Evolutionary conservation across 2,329 filamentous ascomycete species (phyloP).

Genomic region (Trichophyton simii): DNA sequence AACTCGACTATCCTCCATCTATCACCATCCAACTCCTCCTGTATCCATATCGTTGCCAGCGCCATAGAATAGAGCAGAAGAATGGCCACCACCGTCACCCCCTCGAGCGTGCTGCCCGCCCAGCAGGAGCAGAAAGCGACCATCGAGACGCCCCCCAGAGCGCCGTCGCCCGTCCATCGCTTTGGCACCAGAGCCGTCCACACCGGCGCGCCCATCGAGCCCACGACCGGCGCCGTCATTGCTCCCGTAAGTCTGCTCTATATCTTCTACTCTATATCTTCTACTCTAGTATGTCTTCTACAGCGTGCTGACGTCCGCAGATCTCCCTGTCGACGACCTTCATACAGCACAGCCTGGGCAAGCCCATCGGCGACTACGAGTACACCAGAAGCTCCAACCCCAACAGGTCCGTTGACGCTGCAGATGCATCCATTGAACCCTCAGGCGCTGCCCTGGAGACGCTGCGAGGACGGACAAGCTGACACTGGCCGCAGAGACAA

Average conservation of each 20-base stretch:
- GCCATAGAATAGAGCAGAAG: background rate
- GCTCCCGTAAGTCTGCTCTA: slow-evolving; percentile 45
- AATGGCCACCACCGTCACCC: slow-evolving; percentile 1
- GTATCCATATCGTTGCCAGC: background rate
- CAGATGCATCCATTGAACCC: too few relatives aligned
- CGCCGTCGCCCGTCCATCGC: slow-evolving; percentile 59
- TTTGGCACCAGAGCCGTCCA: slow-evolving; percentile 95
- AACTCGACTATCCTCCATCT: background rate
- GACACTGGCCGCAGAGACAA: slow-evolving; percentile 49
- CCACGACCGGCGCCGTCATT: slow-evolving; percentile 86
- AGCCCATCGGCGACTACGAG: slow-evolving; percentile 79
- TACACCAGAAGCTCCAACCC: slow-evolving; percentile 91
- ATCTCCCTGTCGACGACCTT: slow-evolving; percentile 92
- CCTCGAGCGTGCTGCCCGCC: slow-evolving; percentile 7
- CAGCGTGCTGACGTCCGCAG: too few relatives aligned
- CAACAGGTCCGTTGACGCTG: slow-evolving; percentile 46
- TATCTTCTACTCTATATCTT: too few relatives aligned
- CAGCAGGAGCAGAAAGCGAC: slow-evolving; percentile 32
- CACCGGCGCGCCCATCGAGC: slow-evolving; percentile 81
- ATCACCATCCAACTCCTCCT: background rate
- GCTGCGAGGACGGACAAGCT: background rate
- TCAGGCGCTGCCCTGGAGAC: too few relatives aligned
- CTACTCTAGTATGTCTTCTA: too few relatives aligned
- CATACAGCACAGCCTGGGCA: slow-evolving; percentile 76
- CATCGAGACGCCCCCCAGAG: slow-evolving; percentile 61